These are phyloP conservation scores for Tylopilus vinaceipallidus DNA, from an alignment of 768 basidiomycete genomes.

Conservation along the genomic window DNA sequence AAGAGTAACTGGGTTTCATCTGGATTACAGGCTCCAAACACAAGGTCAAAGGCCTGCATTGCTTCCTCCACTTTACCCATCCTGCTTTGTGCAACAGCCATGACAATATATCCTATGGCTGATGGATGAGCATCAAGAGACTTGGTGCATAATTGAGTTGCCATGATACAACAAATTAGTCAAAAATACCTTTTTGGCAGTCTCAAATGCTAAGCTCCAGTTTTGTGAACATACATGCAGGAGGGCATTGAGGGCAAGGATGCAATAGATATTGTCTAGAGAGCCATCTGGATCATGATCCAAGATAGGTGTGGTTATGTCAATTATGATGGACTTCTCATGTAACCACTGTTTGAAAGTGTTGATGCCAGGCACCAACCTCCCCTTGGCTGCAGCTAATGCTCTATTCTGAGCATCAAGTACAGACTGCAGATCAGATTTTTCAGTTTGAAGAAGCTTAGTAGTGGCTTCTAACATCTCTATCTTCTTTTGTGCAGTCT, in stretches of 20 bases:
- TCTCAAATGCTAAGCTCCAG: not conserved
- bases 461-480: too few species aligned
- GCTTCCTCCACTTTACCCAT: not conserved
- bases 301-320: too few species aligned
- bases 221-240: not conserved
- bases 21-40: not conserved
- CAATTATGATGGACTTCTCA: too few species aligned
- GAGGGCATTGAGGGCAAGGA: not conserved
- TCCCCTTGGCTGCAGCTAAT: too few species aligned
- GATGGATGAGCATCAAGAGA: constrained; percentile 1
- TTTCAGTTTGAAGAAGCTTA: too few species aligned
- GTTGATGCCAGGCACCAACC: not conserved
- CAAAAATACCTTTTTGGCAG: not conserved
- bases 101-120: constrained; percentile 5
- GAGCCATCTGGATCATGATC: not conserved
- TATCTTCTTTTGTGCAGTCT: too few species aligned
- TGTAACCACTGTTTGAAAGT: not conserved
- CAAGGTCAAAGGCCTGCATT: constrained; percentile 1
- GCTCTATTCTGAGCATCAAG: too few species aligned
- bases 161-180: too few species aligned
- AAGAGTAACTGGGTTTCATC: constrained; percentile 2
- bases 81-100: constrained; percentile 3
- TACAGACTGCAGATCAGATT: too few species aligned
- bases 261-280: not conserved
- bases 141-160: not conserved